Base-by-base conservation (phyloP, 169 alveolate species). In the Plasmodium coatneyi region DNA sequence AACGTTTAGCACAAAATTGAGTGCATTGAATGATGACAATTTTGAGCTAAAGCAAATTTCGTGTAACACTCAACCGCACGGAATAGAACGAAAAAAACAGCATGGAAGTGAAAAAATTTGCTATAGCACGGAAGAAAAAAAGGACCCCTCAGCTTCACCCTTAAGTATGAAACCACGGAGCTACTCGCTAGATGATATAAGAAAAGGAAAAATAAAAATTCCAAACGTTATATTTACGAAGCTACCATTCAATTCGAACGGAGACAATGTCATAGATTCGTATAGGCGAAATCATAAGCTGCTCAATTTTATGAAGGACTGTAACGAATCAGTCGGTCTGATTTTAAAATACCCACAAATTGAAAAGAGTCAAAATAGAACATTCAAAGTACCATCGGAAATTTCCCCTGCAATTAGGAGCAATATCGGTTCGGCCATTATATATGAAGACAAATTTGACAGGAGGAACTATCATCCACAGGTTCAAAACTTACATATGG, bases 291-390 rank as follows among this genome's bases (percentile, higher is more conserved):
- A 91, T 91, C 81, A 71, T 30, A 91, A 91, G 54, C n/a, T 91
- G 30, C 72, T 81, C 71, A 91, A 71, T 71, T 91, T 91, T 30
- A 91, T 91, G 95, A 72, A 91, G 25, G 80, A 91, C 46, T 91
- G 95, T 30, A 91, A 91, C 60, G 83, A 91, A 22, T 91, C 95
- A 12, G 66, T 41, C 34, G 78, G 71, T 46, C 92, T 91, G 54
- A 81, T 91, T 70, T 72, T 91, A 71, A 91, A 91, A 71, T 91
- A 91, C 74, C 95, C 95, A 70, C 71, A 91, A 91, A 70, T 80
- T 6, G 70, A 66, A 46, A 91, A 54, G 66, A 49, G 56, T 5
- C 39, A 60, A 60, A 71, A 43, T 12, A 71, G 2, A 34, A 46
- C 91, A 49, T 49, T 46, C 19, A 71, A 91, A 71, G 56, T 91